Conservation (phyloP, 352 stramenopile species). For the Pythium dissimile region DNA sequence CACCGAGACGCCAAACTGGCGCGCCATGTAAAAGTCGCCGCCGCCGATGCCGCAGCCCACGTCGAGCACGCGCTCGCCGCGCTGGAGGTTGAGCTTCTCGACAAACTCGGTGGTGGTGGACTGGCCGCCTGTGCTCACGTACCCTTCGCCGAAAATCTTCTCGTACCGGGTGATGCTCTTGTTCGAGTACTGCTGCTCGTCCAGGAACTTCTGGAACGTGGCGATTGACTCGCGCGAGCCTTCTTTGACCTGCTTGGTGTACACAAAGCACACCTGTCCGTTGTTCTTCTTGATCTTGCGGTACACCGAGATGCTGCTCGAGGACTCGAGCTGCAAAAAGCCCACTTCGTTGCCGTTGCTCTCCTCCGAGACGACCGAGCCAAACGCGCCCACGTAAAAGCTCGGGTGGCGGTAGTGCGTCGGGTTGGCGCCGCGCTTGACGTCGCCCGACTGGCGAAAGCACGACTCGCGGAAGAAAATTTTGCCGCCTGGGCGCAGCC, state of each 20-base stretch:
- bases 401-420: constrained; percentile 35
- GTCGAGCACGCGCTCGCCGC: constrained; percentile 46
- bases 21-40: constrained; percentile 73
- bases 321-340: constrained; percentile 66
- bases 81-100: constrained; percentile 28
- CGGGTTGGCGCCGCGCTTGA: constrained; percentile 55
- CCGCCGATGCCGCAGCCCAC: constrained; percentile 79
- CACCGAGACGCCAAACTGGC: constrained; percentile 63
- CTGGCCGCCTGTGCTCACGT: constrained; percentile 39
- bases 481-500: constrained; percentile 26
- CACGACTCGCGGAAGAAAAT: constrained; percentile 39
- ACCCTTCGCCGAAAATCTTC: constrained; percentile 45
- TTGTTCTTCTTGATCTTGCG: constrained; percentile 74
- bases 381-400: constrained; percentile 35
- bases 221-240: constrained; percentile 29
- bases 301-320: constrained; percentile 50
- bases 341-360: constrained; percentile 40
- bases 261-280: constrained; percentile 73
- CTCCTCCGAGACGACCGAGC: constrained; percentile 25
- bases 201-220: constrained; percentile 48
- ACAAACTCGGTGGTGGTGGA: constrained; percentile 42
- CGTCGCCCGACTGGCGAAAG: constrained; percentile 24
- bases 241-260: constrained; percentile 53
- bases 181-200: constrained; percentile 40
- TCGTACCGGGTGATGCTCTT: constrained; percentile 38